Evolutionary conservation across 257 asterid genomes (phyloP), one percentile per base, ranked within the genome.

Genomic region (Apocynum venetum): DNA sequence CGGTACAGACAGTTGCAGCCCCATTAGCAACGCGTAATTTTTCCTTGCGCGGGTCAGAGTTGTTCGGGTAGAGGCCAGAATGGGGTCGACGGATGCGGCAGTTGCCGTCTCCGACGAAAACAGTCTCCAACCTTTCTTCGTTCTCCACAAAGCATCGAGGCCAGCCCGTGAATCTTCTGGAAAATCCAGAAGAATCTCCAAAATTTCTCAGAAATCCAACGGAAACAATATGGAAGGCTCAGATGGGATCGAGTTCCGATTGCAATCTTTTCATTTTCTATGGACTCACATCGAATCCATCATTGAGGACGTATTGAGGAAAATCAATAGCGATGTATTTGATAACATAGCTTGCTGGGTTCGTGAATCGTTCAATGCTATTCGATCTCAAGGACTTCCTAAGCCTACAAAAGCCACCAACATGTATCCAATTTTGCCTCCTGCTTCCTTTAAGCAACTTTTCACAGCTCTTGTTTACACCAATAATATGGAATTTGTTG

Each of bases 401-500:
- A 87, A 86, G 73, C 79, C 78, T 71, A 38, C 78, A 48, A 78
- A 82, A 20, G 85, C 88, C 56, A 87, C 87, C 6, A 76, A 75
- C 76, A 75, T 89, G 8, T 89, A 89, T 78, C 99, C 99, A 6
- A 75, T 90, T 82, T 55, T 91, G 51, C 74, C 82, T 55, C 65
- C 82, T 12, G 83, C 83, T 78, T 81, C 87, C 60, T 85, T 89
- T 48, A 84, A 87, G 76, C 91, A 89, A 82, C 85, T 96, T 49
- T 88, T 82, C 85, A 86, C 99, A 19, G 96, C 85, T 65, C 85
- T 93, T 85, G 93, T 96, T 76, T 86, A 82, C 85, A 91, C 98
- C 1, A 89, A 88, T 81, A 96, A 93, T 78, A 77, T 96, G 85
- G 99, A 96, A 72, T 86, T 86, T 72, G 98, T 91, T 66, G 99